Base-by-base conservation (phyloP, 257 asterid species). In the Dorcoceras hygrometricum region DNA sequence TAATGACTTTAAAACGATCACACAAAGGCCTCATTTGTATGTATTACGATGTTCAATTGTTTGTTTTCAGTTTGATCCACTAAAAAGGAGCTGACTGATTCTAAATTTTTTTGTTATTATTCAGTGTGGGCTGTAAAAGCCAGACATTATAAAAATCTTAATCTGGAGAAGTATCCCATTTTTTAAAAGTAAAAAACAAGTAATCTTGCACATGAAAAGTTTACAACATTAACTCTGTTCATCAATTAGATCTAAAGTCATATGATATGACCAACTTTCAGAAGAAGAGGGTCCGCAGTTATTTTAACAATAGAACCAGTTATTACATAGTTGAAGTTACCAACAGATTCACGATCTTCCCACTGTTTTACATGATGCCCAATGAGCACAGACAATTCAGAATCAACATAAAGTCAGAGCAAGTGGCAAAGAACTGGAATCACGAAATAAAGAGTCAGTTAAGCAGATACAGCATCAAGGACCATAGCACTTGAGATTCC, bases 381-480 rank as follows among this genome's bases (percentile, higher is more conserved):
- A 36, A 1, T 36, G 48, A 36, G 48, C 11, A 20, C 22, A 9
- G 31, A 55, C 22, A 28, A 51, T 50, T 27, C 9, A 19, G 27
- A 28, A 19, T 50, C 39, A 59, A 59, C 18, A 31, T n/a, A 57
- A 31, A 69, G 48, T 39, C 10, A 58, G 62, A 26, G 63, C 39
- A 54, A n/a, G 10, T 36, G 18, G 3, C 16, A 10, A 2, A 11
- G 24, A n/a, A 59, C 28, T 58, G 26, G 66, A 39, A 32, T 26
- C 32, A 29, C 8, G 54, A 59, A 60, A 65, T 68, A 66, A 46
- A 18, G 73, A 68, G 11, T 24, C 48, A 16, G 59, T 26, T 18
- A 72, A 58, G 31, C 48, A 59, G 31, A 60, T 65, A 24, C 23
- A n/a, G 29, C 59, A 25, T 58, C 28, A 23, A 43, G 29, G 5